Percentiles rank a stretch among this genome's conserved stretches.
Conservation (phyloP, 169 alveolate genomes). For the Babesia gibsoni region DNA sequence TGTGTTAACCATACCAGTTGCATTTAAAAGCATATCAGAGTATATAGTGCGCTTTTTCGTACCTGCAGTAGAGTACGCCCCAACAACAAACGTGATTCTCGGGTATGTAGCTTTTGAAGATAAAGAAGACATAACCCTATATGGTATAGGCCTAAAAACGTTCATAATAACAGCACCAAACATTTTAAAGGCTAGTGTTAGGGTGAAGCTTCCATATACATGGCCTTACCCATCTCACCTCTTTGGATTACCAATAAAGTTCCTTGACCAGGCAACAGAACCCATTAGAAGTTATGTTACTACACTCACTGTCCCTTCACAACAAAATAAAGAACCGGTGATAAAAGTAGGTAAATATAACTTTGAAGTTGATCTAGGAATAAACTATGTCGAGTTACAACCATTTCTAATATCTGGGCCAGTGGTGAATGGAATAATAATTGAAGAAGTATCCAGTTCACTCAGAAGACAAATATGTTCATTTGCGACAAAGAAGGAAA, state of each 20-base stretch:
- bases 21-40: not conserved
- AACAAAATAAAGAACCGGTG: not conserved
- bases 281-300: not conserved
- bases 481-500: not conserved
- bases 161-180: not conserved
- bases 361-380: not conserved
- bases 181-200: not conserved
- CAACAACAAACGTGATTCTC: not conserved
- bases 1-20: not conserved
- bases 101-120: slow-evolving; percentile 46
- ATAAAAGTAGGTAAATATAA: not conserved
- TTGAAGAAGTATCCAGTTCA: slow-evolving; percentile 1
- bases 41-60: not conserved
- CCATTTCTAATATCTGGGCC: not conserved
- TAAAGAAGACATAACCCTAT: not conserved
- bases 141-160: not conserved
- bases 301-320: not conserved
- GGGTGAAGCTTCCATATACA: slow-evolving; percentile 6
- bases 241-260: not conserved
- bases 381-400: not conserved
- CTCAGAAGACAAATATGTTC: not conserved
- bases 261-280: not conserved
- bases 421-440: not conserved
- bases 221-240: slow-evolving; percentile 12
- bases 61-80: not conserved